phyloP scores from a whole-genome alignment of 768 basidiomycete species.

The Brasilioporus rufonigricans region DNA sequence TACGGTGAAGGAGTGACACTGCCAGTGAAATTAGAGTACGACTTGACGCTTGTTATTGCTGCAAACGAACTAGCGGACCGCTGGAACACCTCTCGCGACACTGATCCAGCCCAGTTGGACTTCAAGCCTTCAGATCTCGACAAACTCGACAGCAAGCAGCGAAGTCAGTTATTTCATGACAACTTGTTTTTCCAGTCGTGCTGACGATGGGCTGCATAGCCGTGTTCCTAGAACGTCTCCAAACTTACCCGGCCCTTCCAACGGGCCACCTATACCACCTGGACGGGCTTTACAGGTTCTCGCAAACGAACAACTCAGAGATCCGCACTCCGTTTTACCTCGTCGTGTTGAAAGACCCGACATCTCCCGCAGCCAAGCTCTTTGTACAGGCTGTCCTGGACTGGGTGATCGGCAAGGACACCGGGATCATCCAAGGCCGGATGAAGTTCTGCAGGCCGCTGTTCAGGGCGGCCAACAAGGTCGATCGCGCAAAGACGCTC shows the following conservation, averaged over 20 bases:
- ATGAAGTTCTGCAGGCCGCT: conserved; percentile 57
- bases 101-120: conserved; percentile 32
- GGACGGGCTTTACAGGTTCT: conserved; percentile 43
- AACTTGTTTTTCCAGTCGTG: not conserved
- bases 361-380: conserved; percentile 27
- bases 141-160: conserved; percentile 50
- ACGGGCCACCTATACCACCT: conserved; percentile 40
- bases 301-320: conserved; percentile 47
- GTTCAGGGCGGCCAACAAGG: conserved; percentile 40
- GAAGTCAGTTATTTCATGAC: conserved; percentile 29
- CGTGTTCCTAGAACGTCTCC: conserved; percentile 57
- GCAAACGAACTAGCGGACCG: conserved; percentile 50
- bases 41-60: conserved; percentile 48
- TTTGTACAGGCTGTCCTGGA: conserved; percentile 38
- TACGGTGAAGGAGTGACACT: conserved; percentile 52
- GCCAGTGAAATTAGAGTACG: conserved; percentile 50
- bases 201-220: conserved; percentile 27
- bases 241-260: conserved; percentile 42
- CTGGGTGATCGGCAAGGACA: conserved; percentile 45
- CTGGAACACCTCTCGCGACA: conserved; percentile 49
- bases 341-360: conserved; percentile 42
- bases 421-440: conserved; percentile 45
- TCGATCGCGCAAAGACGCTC: conserved; percentile 35
- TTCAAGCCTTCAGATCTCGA: conserved; percentile 49
- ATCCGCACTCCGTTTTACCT: conserved; percentile 52